Evolutionary conservation across 2,329 filamentous ascomycete species (phyloP).

Genomic region (Didymella pomorum): DNA sequence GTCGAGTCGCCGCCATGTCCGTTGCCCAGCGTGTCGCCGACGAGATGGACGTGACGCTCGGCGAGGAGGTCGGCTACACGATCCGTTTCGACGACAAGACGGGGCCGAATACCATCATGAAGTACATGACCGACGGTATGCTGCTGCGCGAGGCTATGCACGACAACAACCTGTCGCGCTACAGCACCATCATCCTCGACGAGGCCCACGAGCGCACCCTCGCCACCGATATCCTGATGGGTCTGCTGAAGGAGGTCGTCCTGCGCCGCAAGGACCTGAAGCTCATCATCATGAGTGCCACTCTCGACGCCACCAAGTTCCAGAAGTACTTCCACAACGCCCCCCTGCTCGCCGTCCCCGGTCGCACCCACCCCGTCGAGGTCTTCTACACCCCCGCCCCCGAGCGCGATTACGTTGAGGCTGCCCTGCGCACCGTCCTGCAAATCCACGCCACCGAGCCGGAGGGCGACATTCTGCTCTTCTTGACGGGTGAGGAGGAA

Average conservation of each 20-base stretch:
- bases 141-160: constrained; percentile 93
- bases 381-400: constrained; percentile 98
- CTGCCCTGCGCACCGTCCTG: constrained; percentile 89
- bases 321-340: constrained; percentile 97
- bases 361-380: constrained; percentile 94
- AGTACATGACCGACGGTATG: constrained; percentile 99
- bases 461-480: constrained; percentile 91
- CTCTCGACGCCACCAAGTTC: constrained; percentile 96
- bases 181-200: constrained; percentile 97
- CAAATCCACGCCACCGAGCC: constrained; percentile 95
- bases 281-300: constrained; percentile 95
- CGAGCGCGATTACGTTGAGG: constrained; percentile 96
- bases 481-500: constrained; percentile 97
- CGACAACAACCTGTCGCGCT: constrained; percentile 86
- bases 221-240: constrained; percentile 93
- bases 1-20: constrained; percentile 96
- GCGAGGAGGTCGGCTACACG: constrained; percentile 93
- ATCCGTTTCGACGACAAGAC: constrained; percentile 98
- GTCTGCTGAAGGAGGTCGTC: constrained; percentile 89
- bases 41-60: constrained; percentile 90
- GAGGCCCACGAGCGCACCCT: constrained; percentile 98
- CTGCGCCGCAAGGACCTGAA: constrained; percentile 87
- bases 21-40: constrained; percentile 96
- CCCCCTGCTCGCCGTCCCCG: constrained; percentile 90
- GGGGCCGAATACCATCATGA: constrained; percentile 86